phyloP scores from a whole-genome alignment of 768 basidiomycete genomes.

The Serendipita vermifera region DNA sequence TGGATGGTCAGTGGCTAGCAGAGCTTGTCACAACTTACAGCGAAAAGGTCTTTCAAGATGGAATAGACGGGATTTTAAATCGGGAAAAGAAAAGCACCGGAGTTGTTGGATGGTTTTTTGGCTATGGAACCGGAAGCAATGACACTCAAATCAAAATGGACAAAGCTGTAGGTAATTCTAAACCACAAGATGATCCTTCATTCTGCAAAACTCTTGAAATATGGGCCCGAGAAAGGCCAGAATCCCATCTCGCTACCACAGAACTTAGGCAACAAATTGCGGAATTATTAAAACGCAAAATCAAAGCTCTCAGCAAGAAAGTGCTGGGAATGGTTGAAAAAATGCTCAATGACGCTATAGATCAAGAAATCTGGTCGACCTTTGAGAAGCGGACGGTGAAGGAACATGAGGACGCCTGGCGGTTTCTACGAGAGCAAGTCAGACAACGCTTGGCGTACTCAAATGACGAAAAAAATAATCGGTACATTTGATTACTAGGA shows the following conservation, averaged over 20 bases:
- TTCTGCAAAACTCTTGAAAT: background rate
- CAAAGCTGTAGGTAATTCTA: background rate
- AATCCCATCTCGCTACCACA: no score
- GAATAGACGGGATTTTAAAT: background rate
- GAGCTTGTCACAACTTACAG: background rate
- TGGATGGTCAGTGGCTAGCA: background rate
- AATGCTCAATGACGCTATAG: background rate
- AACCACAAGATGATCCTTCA: background rate
- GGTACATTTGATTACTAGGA: background rate
- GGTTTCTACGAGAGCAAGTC: background rate
- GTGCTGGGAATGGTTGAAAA: no score
- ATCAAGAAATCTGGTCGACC: background rate
- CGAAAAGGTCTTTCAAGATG: background rate
- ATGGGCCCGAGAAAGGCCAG: no score
- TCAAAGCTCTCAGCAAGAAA: no score
- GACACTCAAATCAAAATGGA: background rate
- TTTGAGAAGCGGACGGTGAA: background rate
- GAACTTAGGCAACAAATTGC: no score
- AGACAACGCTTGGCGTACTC: background rate
- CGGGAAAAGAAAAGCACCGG: background rate
- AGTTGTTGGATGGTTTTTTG: background rate
- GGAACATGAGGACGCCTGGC: background rate
- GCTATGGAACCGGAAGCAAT: background rate
- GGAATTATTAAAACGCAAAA: no score
- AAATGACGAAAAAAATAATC: background rate